Evolutionary conservation across 1,284 basidiomycete species (phyloP).

Genomic region (Exsudoporus floridanus): DNA sequence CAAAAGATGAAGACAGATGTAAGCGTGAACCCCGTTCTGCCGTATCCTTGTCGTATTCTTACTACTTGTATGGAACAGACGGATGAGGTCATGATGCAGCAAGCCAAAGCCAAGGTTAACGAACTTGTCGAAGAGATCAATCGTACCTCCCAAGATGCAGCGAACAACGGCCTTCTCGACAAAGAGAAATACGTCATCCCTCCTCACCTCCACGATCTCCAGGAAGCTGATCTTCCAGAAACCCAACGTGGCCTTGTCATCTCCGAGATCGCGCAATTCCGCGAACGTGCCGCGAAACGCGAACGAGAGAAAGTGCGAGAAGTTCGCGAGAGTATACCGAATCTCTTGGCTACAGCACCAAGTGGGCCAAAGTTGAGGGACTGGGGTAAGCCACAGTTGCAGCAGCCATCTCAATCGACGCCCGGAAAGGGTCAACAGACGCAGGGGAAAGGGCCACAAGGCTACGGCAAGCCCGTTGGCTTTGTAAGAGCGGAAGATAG

Average conservation of each 20-base stretch:
- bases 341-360: constrained; percentile 42
- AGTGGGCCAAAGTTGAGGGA: constrained; percentile 73
- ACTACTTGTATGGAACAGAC: constrained; percentile 39
- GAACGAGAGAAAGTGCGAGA: constrained; percentile 83
- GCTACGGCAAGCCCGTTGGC: constrained; percentile 72
- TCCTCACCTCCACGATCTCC: constrained; percentile 90
- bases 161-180: constrained; percentile 65
- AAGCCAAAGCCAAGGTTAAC: constrained; percentile 57
- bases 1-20: constrained; percentile 82
- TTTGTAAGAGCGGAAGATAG: constrained; percentile 73
- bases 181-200: constrained; percentile 86
- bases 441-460: constrained; percentile 67
- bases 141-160: constrained; percentile 62
- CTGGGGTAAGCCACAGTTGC: constrained; percentile 65
- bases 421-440: constrained; percentile 43
- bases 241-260: constrained; percentile 91
- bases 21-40: constrained; percentile 3
- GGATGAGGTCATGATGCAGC: constrained; percentile 54
- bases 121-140: constrained; percentile 60
- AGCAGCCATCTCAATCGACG: constrained; percentile 40
- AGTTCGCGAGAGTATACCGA: constrained; percentile 57
- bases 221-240: constrained; percentile 95
- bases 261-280: constrained; percentile 91
- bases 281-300: constrained; percentile 81
- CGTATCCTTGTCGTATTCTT: neutral